Base-by-base conservation (phyloP, 2,329 filamentous ascomycete genomes). In the Microthyrium microscopicum region DNA sequence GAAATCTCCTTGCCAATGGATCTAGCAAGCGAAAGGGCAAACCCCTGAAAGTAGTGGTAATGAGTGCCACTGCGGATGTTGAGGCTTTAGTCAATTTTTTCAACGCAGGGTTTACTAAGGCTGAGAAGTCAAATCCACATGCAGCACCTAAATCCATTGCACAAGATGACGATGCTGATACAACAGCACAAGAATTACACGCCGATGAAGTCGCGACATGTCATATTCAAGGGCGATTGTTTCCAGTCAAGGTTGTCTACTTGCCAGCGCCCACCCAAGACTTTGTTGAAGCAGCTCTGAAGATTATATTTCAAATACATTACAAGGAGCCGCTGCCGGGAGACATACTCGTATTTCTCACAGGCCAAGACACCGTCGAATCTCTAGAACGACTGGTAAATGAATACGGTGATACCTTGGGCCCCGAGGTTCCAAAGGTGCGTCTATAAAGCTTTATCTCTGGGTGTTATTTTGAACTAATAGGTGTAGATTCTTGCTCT, bases 21-120 rank as follows among this genome's bases (percentile, higher is more conserved):
- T 67, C 70, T 24, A 62, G 68, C 28, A 73, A 73, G 5, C 70
- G 78, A 4, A 73, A 76, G 5, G 79, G 78, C 4, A 60, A 77
- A 20, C 75, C 79, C 1, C 59, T 98, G 36, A 95, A 93, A 52
- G 73, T 95, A 3, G 70, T 93, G 21, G 71, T 95, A 49, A 98
- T 98, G 89, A 94, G 85, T 64, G 89, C 89, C 31, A 98, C 89
- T 5, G 82, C 84, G 24, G 82, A 95, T 52, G 74, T 93, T 37
- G 76, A 87, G 39, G 72, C 68, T 36, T 72, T 95, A 20, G 65
- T 71, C 27, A 60, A 61, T 0, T 95, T 93, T 52, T 94, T 95
- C 42, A 56, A 57, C n/a, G 39, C 49, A 5, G 40, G 45, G 3
- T 38, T 37, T 29, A 18, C 26, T 8, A 20, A 22, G 20, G n/a